These are phyloP conservation scores for Penicillium lividum DNA, from an alignment of 495 filamentous ascomycete genomes.

Conservation along the genomic window DNA sequence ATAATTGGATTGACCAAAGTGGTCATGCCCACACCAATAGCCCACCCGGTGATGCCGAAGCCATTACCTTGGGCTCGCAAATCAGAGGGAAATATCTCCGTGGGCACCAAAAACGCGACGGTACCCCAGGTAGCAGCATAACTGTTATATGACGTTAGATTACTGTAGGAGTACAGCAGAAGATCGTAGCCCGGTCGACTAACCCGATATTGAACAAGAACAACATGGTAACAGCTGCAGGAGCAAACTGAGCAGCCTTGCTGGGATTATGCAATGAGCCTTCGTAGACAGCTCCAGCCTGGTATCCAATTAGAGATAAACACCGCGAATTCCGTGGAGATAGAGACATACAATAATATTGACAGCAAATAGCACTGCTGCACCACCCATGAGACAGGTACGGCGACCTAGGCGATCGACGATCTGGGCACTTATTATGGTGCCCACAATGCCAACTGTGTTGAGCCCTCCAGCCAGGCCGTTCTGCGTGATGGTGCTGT, in stretches of 20 bases:
- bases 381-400: slow-evolving; percentile 43
- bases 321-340: not conserved
- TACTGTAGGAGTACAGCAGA: slow-evolving; percentile 55
- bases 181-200: not conserved
- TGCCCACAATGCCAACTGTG: slow-evolving; percentile 55
- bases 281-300: slow-evolving; percentile 45
- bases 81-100: slow-evolving; percentile 56
- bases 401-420: slow-evolving; percentile 52
- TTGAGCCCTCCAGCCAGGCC: slow-evolving; percentile 56
- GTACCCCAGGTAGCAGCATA: slow-evolving; percentile 61
- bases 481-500: slow-evolving; percentile 44
- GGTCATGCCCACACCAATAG: slow-evolving; percentile 57
- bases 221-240: slow-evolving; percentile 52
- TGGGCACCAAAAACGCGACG: slow-evolving; percentile 49
- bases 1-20: slow-evolving; percentile 55
- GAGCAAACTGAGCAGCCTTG: slow-evolving; percentile 37
- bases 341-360: slow-evolving; percentile 33
- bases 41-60: slow-evolving; percentile 59
- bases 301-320: not conserved
- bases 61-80: slow-evolving; percentile 57
- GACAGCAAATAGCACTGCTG: slow-evolving; percentile 32
- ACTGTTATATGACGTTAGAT: slow-evolving; percentile 47
- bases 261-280: slow-evolving; percentile 32
- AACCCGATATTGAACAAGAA: slow-evolving; percentile 55
- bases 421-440: slow-evolving; percentile 55